phyloP scores from a whole-genome alignment of 139 green algal genomes.

The Trebouxia sp. region DNA sequence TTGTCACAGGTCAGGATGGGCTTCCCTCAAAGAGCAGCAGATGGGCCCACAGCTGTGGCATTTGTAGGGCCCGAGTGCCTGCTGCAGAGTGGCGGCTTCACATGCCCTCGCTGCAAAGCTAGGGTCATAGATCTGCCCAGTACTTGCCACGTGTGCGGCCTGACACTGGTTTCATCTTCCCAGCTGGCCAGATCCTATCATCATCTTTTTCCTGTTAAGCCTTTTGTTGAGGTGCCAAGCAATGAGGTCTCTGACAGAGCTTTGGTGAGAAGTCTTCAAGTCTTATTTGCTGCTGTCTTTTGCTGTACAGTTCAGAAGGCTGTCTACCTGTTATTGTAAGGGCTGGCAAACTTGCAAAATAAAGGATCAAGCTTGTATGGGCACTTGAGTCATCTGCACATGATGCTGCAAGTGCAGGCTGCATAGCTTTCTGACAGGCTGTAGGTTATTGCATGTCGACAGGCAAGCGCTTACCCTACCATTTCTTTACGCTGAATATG shows the following conservation, averaged over 20 bases:
- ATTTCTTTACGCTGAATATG: no score
- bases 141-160: constrained; percentile 87
- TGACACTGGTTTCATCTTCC: constrained; percentile 94
- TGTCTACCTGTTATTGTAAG: background rate
- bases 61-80: constrained; percentile 66
- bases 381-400: background rate
- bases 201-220: constrained; percentile 93
- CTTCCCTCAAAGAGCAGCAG: constrained; percentile 71
- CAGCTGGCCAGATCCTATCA: constrained; percentile 98
- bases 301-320: background rate
- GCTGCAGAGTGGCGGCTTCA: constrained; percentile 72
- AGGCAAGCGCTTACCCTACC: no score
- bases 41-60: constrained; percentile 53
- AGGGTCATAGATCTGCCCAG: constrained; percentile 79
- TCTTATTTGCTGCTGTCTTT: background rate
- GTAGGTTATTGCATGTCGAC: no score
- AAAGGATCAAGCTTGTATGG: no score
- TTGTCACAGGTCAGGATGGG: constrained; percentile 78
- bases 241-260: constrained; percentile 28
- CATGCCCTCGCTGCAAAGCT: constrained; percentile 72
- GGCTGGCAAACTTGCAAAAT: no score
- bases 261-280: constrained; percentile 2
- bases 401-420: background rate
- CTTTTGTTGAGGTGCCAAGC: constrained; percentile 68
- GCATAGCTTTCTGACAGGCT: no score